Percentiles rank a stretch among this genome's conserved stretches.
Conservation (phyloP, 352 stramenopile genomes). For the Phytophthora niederhauseri region DNA sequence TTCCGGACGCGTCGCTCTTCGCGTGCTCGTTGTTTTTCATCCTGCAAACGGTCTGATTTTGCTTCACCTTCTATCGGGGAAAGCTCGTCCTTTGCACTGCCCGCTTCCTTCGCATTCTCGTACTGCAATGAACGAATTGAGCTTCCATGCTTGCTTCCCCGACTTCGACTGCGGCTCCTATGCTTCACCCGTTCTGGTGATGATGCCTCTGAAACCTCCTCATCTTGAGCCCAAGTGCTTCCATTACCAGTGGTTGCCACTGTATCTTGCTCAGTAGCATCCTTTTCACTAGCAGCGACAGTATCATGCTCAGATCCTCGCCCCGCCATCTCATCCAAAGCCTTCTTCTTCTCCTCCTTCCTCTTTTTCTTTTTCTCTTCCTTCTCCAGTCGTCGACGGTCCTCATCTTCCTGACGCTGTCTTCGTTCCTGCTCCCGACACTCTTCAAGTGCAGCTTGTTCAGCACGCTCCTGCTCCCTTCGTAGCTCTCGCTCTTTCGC, state of each 20-base stretch:
- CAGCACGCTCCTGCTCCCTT: slow-evolving; percentile 27
- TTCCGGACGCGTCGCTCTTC: slow-evolving; percentile 31
- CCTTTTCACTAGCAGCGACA: background rate
- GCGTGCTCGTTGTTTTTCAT: slow-evolving; percentile 23
- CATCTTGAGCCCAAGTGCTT: background rate
- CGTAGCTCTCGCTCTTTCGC: slow-evolving; percentile 33
- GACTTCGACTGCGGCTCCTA: slow-evolving; percentile 21
- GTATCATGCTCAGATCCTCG: slow-evolving; percentile 1
- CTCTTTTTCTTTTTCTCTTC: slow-evolving; percentile 16
- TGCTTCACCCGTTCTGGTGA: slow-evolving; percentile 14
- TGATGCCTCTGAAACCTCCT: slow-evolving; percentile 18
- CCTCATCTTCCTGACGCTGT: slow-evolving; percentile 22
- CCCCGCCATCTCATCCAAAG: background rate
- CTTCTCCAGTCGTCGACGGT: slow-evolving; percentile 13
- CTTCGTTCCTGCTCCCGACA: slow-evolving; percentile 24
- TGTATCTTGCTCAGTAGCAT: background rate
- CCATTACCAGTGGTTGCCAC: background rate
- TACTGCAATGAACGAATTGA: slow-evolving; percentile 3
- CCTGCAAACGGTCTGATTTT: background rate
- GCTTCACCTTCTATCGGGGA: background rate
- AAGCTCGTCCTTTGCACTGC: slow-evolving; percentile 16
- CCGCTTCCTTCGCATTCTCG: background rate
- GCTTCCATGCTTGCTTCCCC: slow-evolving; percentile 13
- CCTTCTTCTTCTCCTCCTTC: slow-evolving; percentile 19
- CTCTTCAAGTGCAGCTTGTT: slow-evolving; percentile 36